Base-by-base conservation (phyloP, 345 rosid species). In the Gossypium stocksii region DNA sequence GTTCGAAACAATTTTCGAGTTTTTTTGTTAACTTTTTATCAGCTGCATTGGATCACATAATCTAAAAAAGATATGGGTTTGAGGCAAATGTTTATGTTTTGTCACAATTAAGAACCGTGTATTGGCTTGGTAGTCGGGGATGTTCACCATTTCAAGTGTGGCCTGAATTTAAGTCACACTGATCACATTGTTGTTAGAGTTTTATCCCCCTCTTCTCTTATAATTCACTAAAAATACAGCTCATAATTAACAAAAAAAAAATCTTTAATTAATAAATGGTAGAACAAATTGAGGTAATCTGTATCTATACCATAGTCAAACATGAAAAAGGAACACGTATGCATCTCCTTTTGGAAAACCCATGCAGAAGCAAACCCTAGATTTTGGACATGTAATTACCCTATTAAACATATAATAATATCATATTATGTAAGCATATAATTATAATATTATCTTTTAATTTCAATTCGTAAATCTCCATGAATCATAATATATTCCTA, bases 361-460 rank as follows among this genome's bases (percentile, higher is more conserved):
- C 59, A 71, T 68, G 60, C 70, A 7, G 59, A 68, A 80, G 79
- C 79, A 77, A 86, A 19, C 76, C 66, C 83, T 78, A 27, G 11
- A 80, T 74, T 54, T 3, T 8, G 76, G 79, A 80, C 82, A 74
- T 62, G 70, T 78, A 80, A 49, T 80, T 80, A 7, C 76, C 68
- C 52, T 51, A 43, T 77, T 79, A 44, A 76, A 67, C 77, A 46
- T 56, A 53, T 53, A 16, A 7, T 53, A 53, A 16, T 53, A 6
- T 34, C 12, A 4, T 22, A 4, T 22, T 62, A 71, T 48, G 80
- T 45, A 64, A 68, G 66, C 82, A 72, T 4, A 17, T 4, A 22
- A 20, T 34, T 34, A 34, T 46, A 20, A 20, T 57, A 19, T 3
- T 57, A 22, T 16, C 10, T 56, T 66, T 19, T 66, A 20, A 66